Conservation (phyloP, 108 stramenopile species). For the Skeletonema grethae region DNA sequence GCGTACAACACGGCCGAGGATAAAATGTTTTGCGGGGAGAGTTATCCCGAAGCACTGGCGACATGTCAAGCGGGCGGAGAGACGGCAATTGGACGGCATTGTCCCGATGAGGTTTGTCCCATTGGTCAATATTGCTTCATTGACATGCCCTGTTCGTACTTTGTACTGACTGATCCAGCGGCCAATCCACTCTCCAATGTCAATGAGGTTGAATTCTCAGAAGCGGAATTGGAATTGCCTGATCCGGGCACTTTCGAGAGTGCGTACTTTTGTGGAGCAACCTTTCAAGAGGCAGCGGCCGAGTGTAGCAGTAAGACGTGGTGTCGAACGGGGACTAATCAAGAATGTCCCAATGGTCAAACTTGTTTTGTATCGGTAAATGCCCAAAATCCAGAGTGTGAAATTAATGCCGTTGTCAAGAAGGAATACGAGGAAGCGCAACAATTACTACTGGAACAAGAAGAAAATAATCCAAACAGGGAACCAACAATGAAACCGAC, state of each 20-base stretch:
- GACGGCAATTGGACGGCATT: conserved; percentile 21
- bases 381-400: conserved; percentile 29
- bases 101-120: conserved; percentile 37
- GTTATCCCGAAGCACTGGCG: conserved; percentile 27
- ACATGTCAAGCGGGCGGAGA: conserved; percentile 33
- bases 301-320: conserved; percentile 23
- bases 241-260: conserved; percentile 30
- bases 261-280: conserved; percentile 36
- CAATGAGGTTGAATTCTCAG: conserved; percentile 1
- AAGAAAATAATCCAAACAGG: background rate
- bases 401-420: conserved; percentile 48
- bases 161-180: conserved; percentile 33
- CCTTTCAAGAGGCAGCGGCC: conserved; percentile 27
- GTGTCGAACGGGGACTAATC: conserved; percentile 41
- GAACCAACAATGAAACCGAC: conserved; percentile 1
- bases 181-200: conserved; percentile 14
- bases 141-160: conserved; percentile 48
- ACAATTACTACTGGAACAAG: background rate
- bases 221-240: conserved; percentile 17
- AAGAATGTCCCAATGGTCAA: conserved; percentile 50
- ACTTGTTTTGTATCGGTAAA: conserved; percentile 37
- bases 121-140: conserved; percentile 33
- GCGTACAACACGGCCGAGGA: conserved; percentile 33
- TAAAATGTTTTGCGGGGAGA: conserved; percentile 46
- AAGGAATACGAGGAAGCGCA: conserved; percentile 21